These are phyloP conservation scores for Mycena albidolilacea DNA, from an alignment of 768 basidiomycete genomes.

Conservation along the genomic window DNA sequence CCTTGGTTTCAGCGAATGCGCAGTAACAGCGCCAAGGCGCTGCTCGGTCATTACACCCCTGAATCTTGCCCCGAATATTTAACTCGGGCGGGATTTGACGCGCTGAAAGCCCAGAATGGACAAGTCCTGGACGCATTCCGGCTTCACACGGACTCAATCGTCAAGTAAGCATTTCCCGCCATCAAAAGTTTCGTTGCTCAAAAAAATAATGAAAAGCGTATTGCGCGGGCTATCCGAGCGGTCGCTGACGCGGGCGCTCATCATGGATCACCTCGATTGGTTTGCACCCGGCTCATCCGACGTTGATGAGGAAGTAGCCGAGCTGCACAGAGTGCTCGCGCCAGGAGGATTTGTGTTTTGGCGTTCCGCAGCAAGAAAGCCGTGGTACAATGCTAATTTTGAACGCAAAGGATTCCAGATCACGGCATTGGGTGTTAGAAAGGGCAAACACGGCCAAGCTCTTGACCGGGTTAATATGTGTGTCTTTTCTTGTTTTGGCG, in stretches of 20 bases:
- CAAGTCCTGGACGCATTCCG: constrained; percentile 68
- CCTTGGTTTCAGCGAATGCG: constrained; percentile 3
- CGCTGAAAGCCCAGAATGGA: constrained; percentile 64
- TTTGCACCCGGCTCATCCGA: constrained; percentile 64
- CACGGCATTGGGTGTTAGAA: constrained; percentile 65
- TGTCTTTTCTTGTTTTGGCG: constrained; percentile 39
- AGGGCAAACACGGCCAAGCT: constrained; percentile 57
- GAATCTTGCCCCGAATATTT: constrained; percentile 77
- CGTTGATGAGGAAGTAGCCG: constrained; percentile 66
- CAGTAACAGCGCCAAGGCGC: constrained; percentile 43
- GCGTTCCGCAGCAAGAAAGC: constrained; percentile 73
- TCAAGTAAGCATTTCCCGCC: constrained; percentile 62
- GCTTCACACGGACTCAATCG: constrained; percentile 80
- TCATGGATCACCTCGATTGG: constrained; percentile 83
- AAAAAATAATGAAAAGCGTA: constrained; percentile 44
- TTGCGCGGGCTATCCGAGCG: constrained; percentile 50
- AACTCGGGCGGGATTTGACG: constrained; percentile 71
- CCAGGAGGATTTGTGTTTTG: constrained; percentile 75
- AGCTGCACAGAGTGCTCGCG: constrained; percentile 70
- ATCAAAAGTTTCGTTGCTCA: background rate
- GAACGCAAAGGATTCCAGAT: constrained; percentile 68
- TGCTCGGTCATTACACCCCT: constrained; percentile 70
- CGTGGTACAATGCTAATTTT: constrained; percentile 77
- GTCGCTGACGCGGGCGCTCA: constrained; percentile 72
- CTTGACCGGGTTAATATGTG: constrained; percentile 83